These are phyloP conservation scores for Penicillium cinerascens DNA, from an alignment of 495 filamentous ascomycete genomes.

Conservation along the genomic window DNA sequence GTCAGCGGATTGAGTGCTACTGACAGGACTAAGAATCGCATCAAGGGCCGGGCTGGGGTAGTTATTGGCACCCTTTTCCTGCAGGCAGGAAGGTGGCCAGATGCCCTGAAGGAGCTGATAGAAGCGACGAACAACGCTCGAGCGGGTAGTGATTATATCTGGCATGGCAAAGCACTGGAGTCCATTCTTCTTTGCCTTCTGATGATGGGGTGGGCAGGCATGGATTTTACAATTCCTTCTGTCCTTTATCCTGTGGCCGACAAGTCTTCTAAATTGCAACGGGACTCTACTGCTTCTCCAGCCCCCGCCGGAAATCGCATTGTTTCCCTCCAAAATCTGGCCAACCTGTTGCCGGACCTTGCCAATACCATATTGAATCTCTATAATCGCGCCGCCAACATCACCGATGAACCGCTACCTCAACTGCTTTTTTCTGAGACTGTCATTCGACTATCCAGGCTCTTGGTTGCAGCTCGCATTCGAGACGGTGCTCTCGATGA, in stretches of 20 bases:
- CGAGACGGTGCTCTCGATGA: slow-evolving; percentile 65
- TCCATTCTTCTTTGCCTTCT: slow-evolving; percentile 77
- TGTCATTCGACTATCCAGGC: slow-evolving; percentile 71
- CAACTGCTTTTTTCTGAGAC: slow-evolving; percentile 78
- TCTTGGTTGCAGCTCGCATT: slow-evolving; percentile 67
- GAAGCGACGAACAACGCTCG: slow-evolving; percentile 76
- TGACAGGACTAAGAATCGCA: slow-evolving; percentile 77
- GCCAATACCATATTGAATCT: slow-evolving; percentile 78
- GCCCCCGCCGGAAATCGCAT: slow-evolving; percentile 45
- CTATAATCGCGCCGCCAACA: slow-evolving; percentile 69
- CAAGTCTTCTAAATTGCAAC: slow-evolving; percentile 46
- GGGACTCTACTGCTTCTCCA: slow-evolving; percentile 42
- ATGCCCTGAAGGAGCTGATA: slow-evolving; percentile 80
- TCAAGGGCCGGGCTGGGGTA: slow-evolving; percentile 74
- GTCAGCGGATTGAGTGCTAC: slow-evolving; percentile 79
- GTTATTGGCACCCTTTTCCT: slow-evolving; percentile 84
- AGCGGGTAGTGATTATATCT: slow-evolving; percentile 82
- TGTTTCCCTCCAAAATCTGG: slow-evolving; percentile 60
- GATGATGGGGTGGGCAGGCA: slow-evolving; percentile 77
- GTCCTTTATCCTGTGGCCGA: slow-evolving; percentile 59
- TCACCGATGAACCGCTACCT: slow-evolving; percentile 77
- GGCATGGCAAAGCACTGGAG: slow-evolving; percentile 95
- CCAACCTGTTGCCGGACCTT: slow-evolving; percentile 65
- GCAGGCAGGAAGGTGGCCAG: slow-evolving; percentile 81
- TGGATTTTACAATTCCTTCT: slow-evolving; percentile 78